These are phyloP conservation scores for Neurospora pannonica DNA, from an alignment of 495 filamentous ascomycete species.

Conservation along the genomic window DNA sequence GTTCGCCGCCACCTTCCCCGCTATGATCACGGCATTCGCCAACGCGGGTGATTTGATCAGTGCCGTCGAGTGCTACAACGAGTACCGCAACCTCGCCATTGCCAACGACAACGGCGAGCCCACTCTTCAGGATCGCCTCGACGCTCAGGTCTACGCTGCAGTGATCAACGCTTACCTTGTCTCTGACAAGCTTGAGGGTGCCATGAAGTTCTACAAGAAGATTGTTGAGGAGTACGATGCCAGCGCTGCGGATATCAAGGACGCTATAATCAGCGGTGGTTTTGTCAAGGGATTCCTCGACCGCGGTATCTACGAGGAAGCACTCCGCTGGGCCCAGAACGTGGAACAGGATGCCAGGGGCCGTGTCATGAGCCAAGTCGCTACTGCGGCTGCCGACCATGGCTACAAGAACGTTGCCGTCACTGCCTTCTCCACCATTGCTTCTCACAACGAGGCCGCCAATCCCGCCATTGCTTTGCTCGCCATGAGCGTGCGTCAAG, in stretches of 20 bases:
- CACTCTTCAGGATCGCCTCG: conserved; percentile 61
- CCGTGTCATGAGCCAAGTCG: conserved; percentile 34
- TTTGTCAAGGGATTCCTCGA: conserved; percentile 64
- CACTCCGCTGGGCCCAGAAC: conserved; percentile 54
- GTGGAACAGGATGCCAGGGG: conserved; percentile 27
- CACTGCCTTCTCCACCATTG: conserved; percentile 53
- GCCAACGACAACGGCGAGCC: conserved; percentile 67
- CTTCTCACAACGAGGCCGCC: conserved; percentile 42
- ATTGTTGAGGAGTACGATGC: conserved; percentile 55
- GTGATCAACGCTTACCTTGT: conserved; percentile 78
- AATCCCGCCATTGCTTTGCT: conserved; percentile 71
- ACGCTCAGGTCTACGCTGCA: conserved; percentile 78
- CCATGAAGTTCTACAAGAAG: conserved; percentile 70
- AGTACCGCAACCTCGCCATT: conserved; percentile 78
- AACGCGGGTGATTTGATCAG: conserved; percentile 67
- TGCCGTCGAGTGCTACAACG: conserved; percentile 92
- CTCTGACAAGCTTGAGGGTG: conserved; percentile 68
- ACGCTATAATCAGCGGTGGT: conserved; percentile 60
- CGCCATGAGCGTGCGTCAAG: conserved; percentile 72
- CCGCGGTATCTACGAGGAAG: conserved; percentile 53
- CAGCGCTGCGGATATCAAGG: conserved; percentile 47
- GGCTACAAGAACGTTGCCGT: conserved; percentile 61
- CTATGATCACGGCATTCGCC: conserved; percentile 89
- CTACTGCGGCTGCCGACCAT: conserved; percentile 62
- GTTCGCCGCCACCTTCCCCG: conserved; percentile 69